Evolutionary conservation across 2,329 filamentous ascomycete genomes (phyloP), one percentile per base, ranked within the genome.

Genomic region (Aurifilum marmelostoma): DNA sequence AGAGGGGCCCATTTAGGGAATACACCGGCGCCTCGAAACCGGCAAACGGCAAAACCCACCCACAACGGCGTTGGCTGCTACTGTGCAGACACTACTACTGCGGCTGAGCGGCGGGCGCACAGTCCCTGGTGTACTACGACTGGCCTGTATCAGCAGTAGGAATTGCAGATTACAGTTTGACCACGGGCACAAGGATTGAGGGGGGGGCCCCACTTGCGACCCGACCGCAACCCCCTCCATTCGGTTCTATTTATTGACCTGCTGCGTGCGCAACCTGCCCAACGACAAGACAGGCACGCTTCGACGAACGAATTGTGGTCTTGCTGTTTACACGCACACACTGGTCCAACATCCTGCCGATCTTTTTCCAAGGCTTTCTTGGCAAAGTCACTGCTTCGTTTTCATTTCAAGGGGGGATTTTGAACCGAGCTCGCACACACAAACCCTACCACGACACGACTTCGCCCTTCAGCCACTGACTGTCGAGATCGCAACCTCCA

Each of bases 191-290:
- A 52, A 56, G 65, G 54, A 60, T 61, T 37, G 27, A 34, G 39
- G 39, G 56, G 39, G 56, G n/a, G 18, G 32, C 54, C 64, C 64
- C 56, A 29, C 64, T 60, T 60, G 54, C 54, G 56, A 59, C 65
- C 54, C 56, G 54, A 60, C 65, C 27, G 50, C 56, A 37, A 66
- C 56, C 39, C 56, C 37, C 24, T 24, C 66, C 65, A 63, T 62
- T 65, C 69, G 56, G 64, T 56, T 52, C 69, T 71, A 66, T 64
- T 64, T 64, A 64, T 69, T 69, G 47, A 37, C 59, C 16, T 52
- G 37, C 16, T 52, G 37, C 29, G 41, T 58, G 37, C 39, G 61
- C 54, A 34, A 52, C 8, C 54, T 52, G 50, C 34, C 59, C 56
- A 63, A 62, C 56, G 41, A 63, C 65, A 43, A n/a, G 32, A 54